A percentile compares a stretch with the other conserved stretches of the same genome.
Evolutionary conservation across 441 rosid species (phyloP).

Genomic region (Capsella rubella): DNA sequence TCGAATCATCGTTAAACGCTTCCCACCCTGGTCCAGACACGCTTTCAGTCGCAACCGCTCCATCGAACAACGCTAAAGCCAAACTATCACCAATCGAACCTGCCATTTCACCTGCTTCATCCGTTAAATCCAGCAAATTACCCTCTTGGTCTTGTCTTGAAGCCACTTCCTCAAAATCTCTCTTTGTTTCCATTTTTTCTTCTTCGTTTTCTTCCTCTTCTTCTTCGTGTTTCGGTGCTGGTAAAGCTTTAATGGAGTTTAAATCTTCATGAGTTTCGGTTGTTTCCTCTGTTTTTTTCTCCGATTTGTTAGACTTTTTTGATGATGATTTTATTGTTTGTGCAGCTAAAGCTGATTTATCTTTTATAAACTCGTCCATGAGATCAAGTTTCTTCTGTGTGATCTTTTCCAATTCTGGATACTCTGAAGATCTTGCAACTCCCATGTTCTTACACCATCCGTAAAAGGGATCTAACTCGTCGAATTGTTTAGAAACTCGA

Average conservation of each 20-base stretch:
- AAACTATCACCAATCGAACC: slow-evolving; percentile 52
- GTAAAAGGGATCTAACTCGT: slow-evolving; percentile 76
- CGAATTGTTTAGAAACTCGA: slow-evolving; percentile 68
- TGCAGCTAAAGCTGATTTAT: slow-evolving; percentile 57
- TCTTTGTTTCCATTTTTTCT: slow-evolving; percentile 23
- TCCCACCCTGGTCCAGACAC: slow-evolving; percentile 57
- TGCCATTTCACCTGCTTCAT: slow-evolving; percentile 30
- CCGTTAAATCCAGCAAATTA: slow-evolving; percentile 65
- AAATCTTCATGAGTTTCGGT: slow-evolving; percentile 51
- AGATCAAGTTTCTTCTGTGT: slow-evolving; percentile 79
- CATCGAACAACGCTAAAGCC: slow-evolving; percentile 75
- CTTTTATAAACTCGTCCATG: slow-evolving; percentile 82
- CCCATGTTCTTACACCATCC: slow-evolving; percentile 74
- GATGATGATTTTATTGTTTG: slow-evolving; percentile 36
- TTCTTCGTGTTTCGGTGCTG: slow-evolving; percentile 37
- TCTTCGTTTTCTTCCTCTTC: slow-evolving; percentile 34
- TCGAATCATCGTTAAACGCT: slow-evolving; percentile 61
- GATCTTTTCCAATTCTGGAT: slow-evolving; percentile 81
- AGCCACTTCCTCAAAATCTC: slow-evolving; percentile 34
- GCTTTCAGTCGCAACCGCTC: slow-evolving; percentile 27
- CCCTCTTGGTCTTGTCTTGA: slow-evolving; percentile 45
- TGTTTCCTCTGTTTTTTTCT: slow-evolving; percentile 27
- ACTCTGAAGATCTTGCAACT: slow-evolving; percentile 75
- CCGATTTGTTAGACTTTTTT: slow-evolving; percentile 27
- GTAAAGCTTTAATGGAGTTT: slow-evolving; percentile 63